These are phyloP conservation scores for Phytophthora palmivora DNA, from an alignment of 352 stramenopile species.

Conservation along the genomic window DNA sequence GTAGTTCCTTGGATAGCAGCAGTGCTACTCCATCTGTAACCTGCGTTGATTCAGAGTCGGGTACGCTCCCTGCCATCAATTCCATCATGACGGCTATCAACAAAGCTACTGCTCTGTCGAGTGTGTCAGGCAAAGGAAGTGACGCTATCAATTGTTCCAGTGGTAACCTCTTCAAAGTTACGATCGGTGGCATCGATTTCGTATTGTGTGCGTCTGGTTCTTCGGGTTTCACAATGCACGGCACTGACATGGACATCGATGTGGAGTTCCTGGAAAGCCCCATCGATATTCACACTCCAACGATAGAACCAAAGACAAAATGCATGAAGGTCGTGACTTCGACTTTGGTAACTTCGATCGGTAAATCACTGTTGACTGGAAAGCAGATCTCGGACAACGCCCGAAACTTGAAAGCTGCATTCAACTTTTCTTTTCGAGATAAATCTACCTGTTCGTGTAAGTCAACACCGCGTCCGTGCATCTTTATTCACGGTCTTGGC, in stretches of 20 bases:
- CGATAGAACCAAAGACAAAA: too few species aligned
- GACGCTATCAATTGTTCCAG: neutral
- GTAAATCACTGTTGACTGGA: slow-evolving; percentile 19
- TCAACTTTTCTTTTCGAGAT: slow-evolving; percentile 21
- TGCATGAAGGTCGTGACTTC: neutral
- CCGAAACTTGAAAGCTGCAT: slow-evolving; percentile 20
- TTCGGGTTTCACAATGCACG: slow-evolving; percentile 19
- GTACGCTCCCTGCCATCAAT: slow-evolving; percentile 19
- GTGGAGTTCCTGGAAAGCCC: slow-evolving; percentile 14
- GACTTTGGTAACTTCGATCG: slow-evolving; percentile 11
- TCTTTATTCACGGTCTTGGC: slow-evolving; percentile 30
- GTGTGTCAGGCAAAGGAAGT: neutral
- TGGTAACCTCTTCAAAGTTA: slow-evolving; percentile 12
- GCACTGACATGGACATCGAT: slow-evolving; percentile 22
- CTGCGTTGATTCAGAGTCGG: slow-evolving; percentile 23
- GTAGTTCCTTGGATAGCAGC: neutral
- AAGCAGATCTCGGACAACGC: neutral
- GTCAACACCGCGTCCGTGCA: slow-evolving; percentile 25
- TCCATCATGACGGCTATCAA: slow-evolving; percentile 13
- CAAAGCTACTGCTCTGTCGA: slow-evolving; percentile 12
- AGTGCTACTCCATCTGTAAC: neutral
- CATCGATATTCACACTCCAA: slow-evolving; percentile 7
- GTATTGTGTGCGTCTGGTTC: slow-evolving; percentile 13
- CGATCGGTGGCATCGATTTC: slow-evolving; percentile 9
- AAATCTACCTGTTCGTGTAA: slow-evolving; percentile 22